Base-by-base conservation (phyloP, 352 stramenopile genomes). In the Phytophthora constricta region DNA sequence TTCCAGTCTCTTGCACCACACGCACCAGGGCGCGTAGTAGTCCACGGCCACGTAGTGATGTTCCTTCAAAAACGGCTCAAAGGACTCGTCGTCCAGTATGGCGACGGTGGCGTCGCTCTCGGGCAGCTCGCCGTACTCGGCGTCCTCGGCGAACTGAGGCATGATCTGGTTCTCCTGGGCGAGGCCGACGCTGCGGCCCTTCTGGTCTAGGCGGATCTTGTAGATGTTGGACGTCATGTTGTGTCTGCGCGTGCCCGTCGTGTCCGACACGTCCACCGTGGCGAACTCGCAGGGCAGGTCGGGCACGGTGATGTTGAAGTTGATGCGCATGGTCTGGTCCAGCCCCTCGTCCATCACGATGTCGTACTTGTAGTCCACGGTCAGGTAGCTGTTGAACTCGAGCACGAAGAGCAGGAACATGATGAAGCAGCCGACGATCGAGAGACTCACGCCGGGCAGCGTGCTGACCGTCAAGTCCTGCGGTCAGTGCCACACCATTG, bases 201-300 rank as follows among this genome's bases (percentile, higher is more conserved):
- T 94, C 70, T 89, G 77, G 75, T 94, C 89, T 53, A 95, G 79
- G 37, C 86, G 84, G 71, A 95, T 98, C 84, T 99, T 99, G 85
- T 98, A 97, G 61, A 99, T 97, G 82, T 99, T 98, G 67, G 97
- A 98, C 60, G 96, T 99, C 70, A 99, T 97, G 86, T 99, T 99
- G 76, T 98, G 92, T 71, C 96, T 96, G 65, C 98, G 97, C 51
- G 93, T 99, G 60, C 97, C 97, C 47, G 98, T 96, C 70, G 98
- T 96, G 80, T 99, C 97, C 63, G 94, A 98, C 7, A 99, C 94
- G 76, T 99, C 97, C 5, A 99, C 90, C 20, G 77, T 91, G 9
- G 98, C 95, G 70, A 97, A 99, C 77, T 99, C 96, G 76, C 97
- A 99, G 22, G 97, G 95, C 19, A 99, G 65, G 78, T 99, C 95